Base-by-base conservation (phyloP, 441 rosid species). In the Adansonia madagascariensis region DNA sequence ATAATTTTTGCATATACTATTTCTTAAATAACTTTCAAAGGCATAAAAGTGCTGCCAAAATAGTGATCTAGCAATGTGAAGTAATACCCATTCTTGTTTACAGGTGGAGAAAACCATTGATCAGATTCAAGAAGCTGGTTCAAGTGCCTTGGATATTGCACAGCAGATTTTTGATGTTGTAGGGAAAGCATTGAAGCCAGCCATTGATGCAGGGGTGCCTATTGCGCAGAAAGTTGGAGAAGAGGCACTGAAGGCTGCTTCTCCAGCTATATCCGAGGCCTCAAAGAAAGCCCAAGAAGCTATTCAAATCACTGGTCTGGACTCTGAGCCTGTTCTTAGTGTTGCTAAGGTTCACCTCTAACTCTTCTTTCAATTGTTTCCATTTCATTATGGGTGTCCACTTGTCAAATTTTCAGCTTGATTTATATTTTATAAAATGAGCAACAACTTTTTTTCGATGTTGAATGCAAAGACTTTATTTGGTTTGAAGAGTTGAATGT, bases 271-370 rank as follows among this genome's bases (percentile, higher is more conserved):
- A 77, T 91, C 96, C 0, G 98, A 92, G 84, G 94, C 89, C 63
- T 83, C 98, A 0, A 95, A 86, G 91, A 91, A 90, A 84, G 98
- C 94, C 24, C 93, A 91, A 82, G 98, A 95, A 81, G 97, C 93
- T 59, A 85, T 95, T 87, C 89, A 93, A 78, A 84, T 88, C 86
- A 75, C 91, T 57, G 98, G 98, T 77, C 39, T 95, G 83, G 92
- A 95, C 77, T 66, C 94, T 4, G 84, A 94, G 69, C 89, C 97
- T 8, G 92, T 92, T 76, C 59, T 80, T 50, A 78, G 56, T 80
- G 98, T 91, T 83, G 95, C 93, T 43, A 95, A 95, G 98, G 98
- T 91, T 59, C 8, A 80, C 49, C 11, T 15, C 31, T 62, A 31
- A 6, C 49, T 44, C 41, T 18, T 69, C 46, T 56, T 61, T 31